Conservation (phyloP, 768 basidiomycete genomes). For the Rhodotorula babjevae region DNA sequence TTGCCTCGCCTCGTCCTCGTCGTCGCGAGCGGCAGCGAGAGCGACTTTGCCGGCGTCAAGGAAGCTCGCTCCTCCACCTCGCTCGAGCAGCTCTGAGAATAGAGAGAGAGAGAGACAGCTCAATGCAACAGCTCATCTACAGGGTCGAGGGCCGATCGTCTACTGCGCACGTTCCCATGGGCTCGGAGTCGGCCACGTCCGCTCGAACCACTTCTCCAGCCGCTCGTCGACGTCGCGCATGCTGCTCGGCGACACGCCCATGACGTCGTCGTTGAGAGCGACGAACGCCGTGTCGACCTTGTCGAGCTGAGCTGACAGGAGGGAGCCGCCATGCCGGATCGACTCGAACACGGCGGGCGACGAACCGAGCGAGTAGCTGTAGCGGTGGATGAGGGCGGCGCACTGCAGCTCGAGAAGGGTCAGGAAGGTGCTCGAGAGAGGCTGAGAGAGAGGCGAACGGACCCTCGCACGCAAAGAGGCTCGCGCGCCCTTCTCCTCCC, state of each 20-base stretch:
- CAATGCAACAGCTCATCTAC: too few species aligned
- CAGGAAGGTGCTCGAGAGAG: neutral
- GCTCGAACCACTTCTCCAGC: conserved; percentile 10
- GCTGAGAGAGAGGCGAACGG: neutral
- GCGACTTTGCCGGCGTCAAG: too few species aligned
- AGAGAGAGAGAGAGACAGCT: too few species aligned
- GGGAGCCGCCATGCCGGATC: neutral
- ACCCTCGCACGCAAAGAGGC: neutral
- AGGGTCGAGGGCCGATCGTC: neutral
- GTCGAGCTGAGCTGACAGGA: neutral
- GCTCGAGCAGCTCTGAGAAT: too few species aligned
- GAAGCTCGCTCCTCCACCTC: too few species aligned
- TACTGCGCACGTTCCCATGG: conserved; percentile 12
- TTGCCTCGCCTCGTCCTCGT: too few species aligned
- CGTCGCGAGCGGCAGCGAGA: too few species aligned
- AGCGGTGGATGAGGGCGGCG: conserved; percentile 28
- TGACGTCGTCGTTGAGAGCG: conserved; percentile 32
- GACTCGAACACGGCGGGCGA: conserved; percentile 15
- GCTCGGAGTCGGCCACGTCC: neutral
- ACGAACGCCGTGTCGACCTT: conserved; percentile 14
- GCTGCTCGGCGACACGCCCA: too few species aligned
- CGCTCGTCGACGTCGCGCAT: neutral
- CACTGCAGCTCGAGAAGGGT: neutral
- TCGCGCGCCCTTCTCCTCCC: neutral
- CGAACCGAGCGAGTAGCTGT: conserved; percentile 25